phyloP scores from a whole-genome alignment of 2,329 filamentous ascomycete genomes.

The Teratosphaeriaceae sp. region DNA sequence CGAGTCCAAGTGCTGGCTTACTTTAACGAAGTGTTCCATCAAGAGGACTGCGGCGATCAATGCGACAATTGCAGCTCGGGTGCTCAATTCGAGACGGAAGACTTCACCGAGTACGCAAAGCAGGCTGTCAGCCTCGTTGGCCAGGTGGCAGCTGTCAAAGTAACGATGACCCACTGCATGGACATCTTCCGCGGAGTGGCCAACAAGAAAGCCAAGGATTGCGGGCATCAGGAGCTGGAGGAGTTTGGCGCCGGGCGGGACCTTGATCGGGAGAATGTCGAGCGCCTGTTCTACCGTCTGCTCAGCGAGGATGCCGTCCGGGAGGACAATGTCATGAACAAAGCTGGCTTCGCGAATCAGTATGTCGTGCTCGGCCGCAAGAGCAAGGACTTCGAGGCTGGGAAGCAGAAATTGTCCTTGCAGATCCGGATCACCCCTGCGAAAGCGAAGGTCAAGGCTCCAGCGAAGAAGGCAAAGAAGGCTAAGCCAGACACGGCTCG shows the following conservation, averaged over 20 bases:
- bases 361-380: slow-evolving; percentile 55
- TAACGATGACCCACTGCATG: slow-evolving; percentile 75
- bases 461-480: slow-evolving; percentile 25
- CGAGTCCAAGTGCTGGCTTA: slow-evolving; percentile 85
- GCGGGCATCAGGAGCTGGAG: slow-evolving; percentile 45
- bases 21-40: slow-evolving; percentile 78
- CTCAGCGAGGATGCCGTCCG: slow-evolving; percentile 64
- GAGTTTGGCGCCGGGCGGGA: slow-evolving; percentile 63
- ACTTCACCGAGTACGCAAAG: slow-evolving; percentile 70
- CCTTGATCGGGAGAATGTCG: slow-evolving; percentile 67
- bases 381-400: slow-evolving; percentile 40
- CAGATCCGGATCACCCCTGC: slow-evolving; percentile 39
- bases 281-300: slow-evolving; percentile 76
- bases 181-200: slow-evolving; percentile 72
- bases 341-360: slow-evolving; percentile 60
- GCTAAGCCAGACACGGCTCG: slow-evolving; percentile 19
- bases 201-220: slow-evolving; percentile 50
- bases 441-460: slow-evolving; percentile 20
- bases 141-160: slow-evolving; percentile 45
- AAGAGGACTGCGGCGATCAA: slow-evolving; percentile 60
- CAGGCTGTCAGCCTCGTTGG: slow-evolving; percentile 63
- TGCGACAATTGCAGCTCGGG: slow-evolving; percentile 89
- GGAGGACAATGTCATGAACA: slow-evolving; percentile 48
- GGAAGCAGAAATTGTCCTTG: slow-evolving; percentile 43
- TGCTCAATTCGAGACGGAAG: slow-evolving; percentile 61